These are phyloP conservation scores for Calonectria naviculata DNA, from an alignment of 2,329 filamentous ascomycete species.

Conservation along the genomic window DNA sequence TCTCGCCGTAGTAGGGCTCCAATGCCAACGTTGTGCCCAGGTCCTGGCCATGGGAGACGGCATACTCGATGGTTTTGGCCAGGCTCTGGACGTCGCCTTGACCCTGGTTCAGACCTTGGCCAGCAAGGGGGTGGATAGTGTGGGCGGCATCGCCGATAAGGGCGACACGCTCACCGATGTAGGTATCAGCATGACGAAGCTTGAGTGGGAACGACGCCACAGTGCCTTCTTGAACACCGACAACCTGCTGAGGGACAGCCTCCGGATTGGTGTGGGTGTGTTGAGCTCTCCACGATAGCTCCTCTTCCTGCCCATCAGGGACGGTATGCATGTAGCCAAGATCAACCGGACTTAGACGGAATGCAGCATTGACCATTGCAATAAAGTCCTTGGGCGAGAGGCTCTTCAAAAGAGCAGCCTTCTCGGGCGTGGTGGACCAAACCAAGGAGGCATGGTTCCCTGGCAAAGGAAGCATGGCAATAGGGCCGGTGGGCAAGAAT, in stretches of 20 bases:
- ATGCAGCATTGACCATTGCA: conserved; percentile 92
- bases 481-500: conserved; percentile 91
- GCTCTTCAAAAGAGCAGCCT: conserved; percentile 82
- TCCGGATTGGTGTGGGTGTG: conserved; percentile 70
- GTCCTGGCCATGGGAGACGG: conserved; percentile 86
- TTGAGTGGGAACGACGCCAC: conserved; percentile 92
- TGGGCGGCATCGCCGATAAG: conserved; percentile 96
- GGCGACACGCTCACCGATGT: conserved; percentile 89
- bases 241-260: conserved; percentile 73
- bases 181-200: conserved; percentile 93
- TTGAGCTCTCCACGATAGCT: conserved; percentile 84
- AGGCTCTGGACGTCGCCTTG: conserved; percentile 89
- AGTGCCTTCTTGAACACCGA: conserved; percentile 80
- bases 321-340: conserved; percentile 83
- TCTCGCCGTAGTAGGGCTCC: conserved; percentile 82
- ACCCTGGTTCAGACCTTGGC: conserved; percentile 94
- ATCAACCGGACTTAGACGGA: conserved; percentile 83
- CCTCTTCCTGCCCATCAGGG: conserved; percentile 70
- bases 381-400: conserved; percentile 79
- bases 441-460: conserved; percentile 87
- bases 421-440: conserved; percentile 90
- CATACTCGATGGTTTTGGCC: conserved; percentile 77
- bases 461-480: conserved; percentile 91
- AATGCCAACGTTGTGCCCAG: conserved; percentile 82
- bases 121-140: conserved; percentile 92